Percentiles rank a stretch among this genome's conserved stretches.
Evolutionary conservation across 1,139 yeast genomes (phyloP).

Genomic region (Protomyces pachydermus): DNA sequence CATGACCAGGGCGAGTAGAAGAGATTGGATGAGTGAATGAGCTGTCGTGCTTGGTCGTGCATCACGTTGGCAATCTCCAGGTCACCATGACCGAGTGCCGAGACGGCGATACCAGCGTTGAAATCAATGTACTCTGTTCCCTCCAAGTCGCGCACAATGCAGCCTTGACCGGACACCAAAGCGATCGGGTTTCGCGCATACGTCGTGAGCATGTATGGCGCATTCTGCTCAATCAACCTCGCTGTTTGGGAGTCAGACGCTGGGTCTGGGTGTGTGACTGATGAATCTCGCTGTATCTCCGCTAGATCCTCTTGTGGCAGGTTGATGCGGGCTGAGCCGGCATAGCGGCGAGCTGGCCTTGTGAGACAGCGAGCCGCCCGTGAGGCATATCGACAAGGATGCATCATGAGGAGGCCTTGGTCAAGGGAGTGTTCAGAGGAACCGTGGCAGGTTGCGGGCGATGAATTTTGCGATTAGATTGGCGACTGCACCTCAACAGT

Average conservation of each 20-base stretch:
- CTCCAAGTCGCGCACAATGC: conserved; percentile 70
- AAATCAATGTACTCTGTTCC: conserved; percentile 78
- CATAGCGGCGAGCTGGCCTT: background rate
- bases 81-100: conserved; percentile 85
- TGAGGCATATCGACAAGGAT: background rate
- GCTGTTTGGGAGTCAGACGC: conserved; percentile 23
- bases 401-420: background rate
- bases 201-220: conserved; percentile 70
- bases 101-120: conserved; percentile 94
- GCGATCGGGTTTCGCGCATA: conserved; percentile 72
- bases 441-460: no score
- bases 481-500: background rate
- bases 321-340: background rate
- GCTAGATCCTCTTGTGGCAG: conserved; percentile 15
- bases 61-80: conserved; percentile 66
- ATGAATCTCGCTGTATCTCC: conserved; percentile 5
- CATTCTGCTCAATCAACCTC: conserved; percentile 36
- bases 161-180: conserved; percentile 67
- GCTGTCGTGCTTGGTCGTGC: conserved; percentile 61
- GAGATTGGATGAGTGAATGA: conserved; percentile 80
- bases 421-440: no score
- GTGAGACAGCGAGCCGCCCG: background rate
- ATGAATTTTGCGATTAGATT: background rate
- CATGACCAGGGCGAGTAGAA: conserved; percentile 83
- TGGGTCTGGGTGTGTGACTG: conserved; percentile 28